These are phyloP conservation scores for Suillus discolor DNA, from an alignment of 768 basidiomycete genomes.

Conservation along the genomic window DNA sequence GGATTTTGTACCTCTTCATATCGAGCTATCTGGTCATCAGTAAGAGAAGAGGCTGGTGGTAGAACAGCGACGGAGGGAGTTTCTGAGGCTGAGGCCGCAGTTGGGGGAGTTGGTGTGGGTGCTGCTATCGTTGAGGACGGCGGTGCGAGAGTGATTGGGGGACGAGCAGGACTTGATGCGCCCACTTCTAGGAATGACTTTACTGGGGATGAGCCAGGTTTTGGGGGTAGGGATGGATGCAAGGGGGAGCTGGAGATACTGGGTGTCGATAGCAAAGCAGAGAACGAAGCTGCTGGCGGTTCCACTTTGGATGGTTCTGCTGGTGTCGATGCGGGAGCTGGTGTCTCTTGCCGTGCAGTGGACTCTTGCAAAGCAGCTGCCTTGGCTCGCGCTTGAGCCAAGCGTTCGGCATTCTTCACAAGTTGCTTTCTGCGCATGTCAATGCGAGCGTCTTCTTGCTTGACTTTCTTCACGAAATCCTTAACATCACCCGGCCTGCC, in stretches of 20 bases:
- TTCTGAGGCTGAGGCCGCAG: constrained; percentile 25
- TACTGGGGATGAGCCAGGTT: constrained; percentile 52
- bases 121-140: constrained; percentile 5
- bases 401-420: constrained; percentile 37
- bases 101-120: constrained; percentile 13
- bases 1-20: constrained; percentile 59
- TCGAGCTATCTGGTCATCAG: constrained; percentile 55
- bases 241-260: constrained; percentile 43
- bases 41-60: constrained; percentile 26
- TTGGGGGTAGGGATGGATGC: constrained; percentile 74
- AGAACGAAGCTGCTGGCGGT: background rate
- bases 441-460: constrained; percentile 66
- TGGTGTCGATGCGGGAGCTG: constrained; percentile 12
- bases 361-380: constrained; percentile 35
- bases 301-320: constrained; percentile 27
- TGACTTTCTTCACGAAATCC: constrained; percentile 72
- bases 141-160: constrained; percentile 13
- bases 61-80: constrained; percentile 22
- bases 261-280: constrained; percentile 7
- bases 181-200: constrained; percentile 36
- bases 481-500: constrained; percentile 71
- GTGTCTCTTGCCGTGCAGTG: constrained; percentile 20
- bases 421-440: constrained; percentile 48
- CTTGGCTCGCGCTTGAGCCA: constrained; percentile 46
- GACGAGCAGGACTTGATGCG: constrained; percentile 27